phyloP scores from a whole-genome alignment of 768 basidiomycete genomes.

The Psilocybe subaeruginosa region DNA sequence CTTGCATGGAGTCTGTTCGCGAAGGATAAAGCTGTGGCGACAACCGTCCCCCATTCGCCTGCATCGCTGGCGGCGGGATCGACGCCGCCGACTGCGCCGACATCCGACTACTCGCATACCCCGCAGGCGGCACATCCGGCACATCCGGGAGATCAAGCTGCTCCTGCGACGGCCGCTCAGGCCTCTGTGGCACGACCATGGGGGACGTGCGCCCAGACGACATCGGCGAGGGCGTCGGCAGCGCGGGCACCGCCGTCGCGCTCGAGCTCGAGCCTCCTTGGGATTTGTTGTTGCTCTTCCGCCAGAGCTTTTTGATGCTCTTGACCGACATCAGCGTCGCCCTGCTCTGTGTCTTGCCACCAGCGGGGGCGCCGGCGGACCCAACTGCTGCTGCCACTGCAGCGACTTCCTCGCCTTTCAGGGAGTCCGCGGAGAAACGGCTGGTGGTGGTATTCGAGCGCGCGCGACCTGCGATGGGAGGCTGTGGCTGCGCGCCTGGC shows the following conservation, averaged over 20 bases:
- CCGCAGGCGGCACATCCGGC: constrained; percentile 27
- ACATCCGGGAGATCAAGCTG: constrained; percentile 38
- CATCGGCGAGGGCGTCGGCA: constrained; percentile 19
- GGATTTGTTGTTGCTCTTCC: constrained; percentile 65
- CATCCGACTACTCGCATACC: constrained; percentile 26
- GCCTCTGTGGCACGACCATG: constrained; percentile 36
- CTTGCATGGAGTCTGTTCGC: constrained; percentile 14
- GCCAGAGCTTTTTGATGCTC: constrained; percentile 77
- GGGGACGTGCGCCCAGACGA: constrained; percentile 33
- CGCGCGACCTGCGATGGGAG: constrained; percentile 17
- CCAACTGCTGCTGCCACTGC: constrained; percentile 13
- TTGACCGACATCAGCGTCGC: constrained; percentile 73
- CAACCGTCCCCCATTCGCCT: constrained; percentile 20
- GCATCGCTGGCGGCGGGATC: constrained; percentile 12
- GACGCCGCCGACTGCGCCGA: constrained; percentile 19
- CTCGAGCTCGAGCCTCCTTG: constrained; percentile 43
- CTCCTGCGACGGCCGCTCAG: constrained; percentile 42
- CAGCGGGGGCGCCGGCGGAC: constrained; percentile 8
- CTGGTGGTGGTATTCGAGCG: constrained; percentile 48
- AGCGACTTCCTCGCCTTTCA: constrained; percentile 39
- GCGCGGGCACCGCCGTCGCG: constrained; percentile 34
- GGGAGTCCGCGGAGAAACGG: constrained; percentile 80
- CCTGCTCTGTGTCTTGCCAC: constrained; percentile 41
- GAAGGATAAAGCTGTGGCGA: constrained; percentile 23
- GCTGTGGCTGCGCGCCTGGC: background rate